phyloP scores from a whole-genome alignment of 2,329 filamentous ascomycete species.

The Fusarium temperatum region DNA sequence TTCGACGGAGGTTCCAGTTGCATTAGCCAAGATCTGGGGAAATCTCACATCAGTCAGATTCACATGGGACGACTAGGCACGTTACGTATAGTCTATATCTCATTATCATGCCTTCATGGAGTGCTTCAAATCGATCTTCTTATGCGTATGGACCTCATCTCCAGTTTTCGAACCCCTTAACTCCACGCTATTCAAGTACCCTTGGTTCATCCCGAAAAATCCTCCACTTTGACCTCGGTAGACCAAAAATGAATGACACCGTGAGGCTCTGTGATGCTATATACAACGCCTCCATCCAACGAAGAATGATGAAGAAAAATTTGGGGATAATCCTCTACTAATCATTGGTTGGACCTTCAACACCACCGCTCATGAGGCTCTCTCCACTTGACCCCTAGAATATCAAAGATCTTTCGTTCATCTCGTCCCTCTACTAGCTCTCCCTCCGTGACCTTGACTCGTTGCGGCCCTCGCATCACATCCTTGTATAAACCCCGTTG shows the following conservation, averaged over 20 bases:
- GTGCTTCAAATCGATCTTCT: neutral
- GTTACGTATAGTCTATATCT: constrained; percentile 13
- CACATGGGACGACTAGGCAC: neutral
- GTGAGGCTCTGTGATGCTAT: constrained; percentile 15
- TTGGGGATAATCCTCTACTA: neutral
- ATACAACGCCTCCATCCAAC: neutral
- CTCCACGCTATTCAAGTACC: constrained; percentile 19
- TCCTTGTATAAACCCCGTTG: constrained; percentile 81
- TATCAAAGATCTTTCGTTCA: constrained; percentile 83
- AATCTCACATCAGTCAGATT: constrained; percentile 16
- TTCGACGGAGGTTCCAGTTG: constrained; percentile 1
- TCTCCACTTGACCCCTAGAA: constrained; percentile 85
- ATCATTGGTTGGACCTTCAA: constrained; percentile 48
- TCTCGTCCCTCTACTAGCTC: constrained; percentile 76
- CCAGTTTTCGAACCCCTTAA: constrained; percentile 11
- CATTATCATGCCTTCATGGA: neutral
- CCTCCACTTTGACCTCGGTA: constrained; percentile 36
- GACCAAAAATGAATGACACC: constrained; percentile 6
- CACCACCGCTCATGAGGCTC: constrained; percentile 80
- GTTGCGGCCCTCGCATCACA: constrained; percentile 66
- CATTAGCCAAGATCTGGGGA: constrained; percentile 33
- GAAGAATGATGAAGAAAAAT: neutral
- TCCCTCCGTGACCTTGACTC: constrained; percentile 72
- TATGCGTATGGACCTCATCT: neutral
- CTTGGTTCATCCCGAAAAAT: constrained; percentile 10